Base-by-base conservation (phyloP, 1,284 basidiomycete species). In the Ceratorhiza oryzae-sativae region DNA sequence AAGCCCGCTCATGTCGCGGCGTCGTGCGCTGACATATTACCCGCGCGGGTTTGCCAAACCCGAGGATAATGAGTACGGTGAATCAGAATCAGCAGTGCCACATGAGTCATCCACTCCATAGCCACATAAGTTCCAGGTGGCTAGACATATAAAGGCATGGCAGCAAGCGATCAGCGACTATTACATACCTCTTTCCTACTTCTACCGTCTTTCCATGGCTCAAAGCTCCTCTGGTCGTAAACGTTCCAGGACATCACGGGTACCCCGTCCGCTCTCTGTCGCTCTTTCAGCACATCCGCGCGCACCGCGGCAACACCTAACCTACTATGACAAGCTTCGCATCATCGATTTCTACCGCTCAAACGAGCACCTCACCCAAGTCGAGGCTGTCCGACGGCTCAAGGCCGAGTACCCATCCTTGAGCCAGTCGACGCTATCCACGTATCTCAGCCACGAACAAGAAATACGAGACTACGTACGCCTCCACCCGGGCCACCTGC, bases 281-380 rank as follows among this genome's bases (percentile, higher is more conserved):
- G 45, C 45, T 48, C 4, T n/a, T 48, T 48, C 45, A 48, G 6
- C 45, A 15, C 45, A 48, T 5, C 6, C 45, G 5, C 45, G 45
- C 8, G 45, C n/a, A 18, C 45, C 4, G n/a, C 45, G 45, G 8
- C 45, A 48, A 20, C 45, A 48, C 45, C n/a, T 48, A 20, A 59
- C 56, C 8, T 59, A 27, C n/a, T n/a, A 12, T 36, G 59, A 61
- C 41, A 61, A 61, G n/a, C 59, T 61, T 10, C 36, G 25, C 1
- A 45, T 61, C 20, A 13, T 45, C 1, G 59, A 61, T 6, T 61
- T 23, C 18, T 61, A 61, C 23, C 59, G 25, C 20, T 18, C 15
- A 4, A 18, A 46, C 20, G 12, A 12, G 20, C n/a, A 30, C 2
- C 8, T 41, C 5, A 41, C 59, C 12, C 59, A 61, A 39, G n/a